phyloP scores from a whole-genome alignment of 73 alveolate species.

The Tetrahymena borealis region DNA sequence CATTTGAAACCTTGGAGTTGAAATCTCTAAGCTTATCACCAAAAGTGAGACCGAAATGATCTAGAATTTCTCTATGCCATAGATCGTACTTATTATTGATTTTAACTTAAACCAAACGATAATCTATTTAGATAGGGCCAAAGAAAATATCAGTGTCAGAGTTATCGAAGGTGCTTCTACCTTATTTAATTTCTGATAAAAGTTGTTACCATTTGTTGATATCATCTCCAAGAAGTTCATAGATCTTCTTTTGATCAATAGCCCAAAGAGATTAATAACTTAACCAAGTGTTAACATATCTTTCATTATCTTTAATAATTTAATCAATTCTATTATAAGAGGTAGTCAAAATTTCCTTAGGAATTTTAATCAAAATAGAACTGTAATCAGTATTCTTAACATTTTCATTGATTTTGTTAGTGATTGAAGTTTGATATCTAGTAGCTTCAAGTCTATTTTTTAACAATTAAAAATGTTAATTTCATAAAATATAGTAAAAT shows the following conservation, averaged over 20 bases:
- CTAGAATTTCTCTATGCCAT: conserved; percentile 94
- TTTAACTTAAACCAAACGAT: conserved; percentile 83
- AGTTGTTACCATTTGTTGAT: conserved; percentile 90
- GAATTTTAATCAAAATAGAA: conserved; percentile 46
- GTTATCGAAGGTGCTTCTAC: conserved; percentile 86
- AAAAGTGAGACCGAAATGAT: conserved; percentile 82
- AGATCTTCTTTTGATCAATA: conserved; percentile 82
- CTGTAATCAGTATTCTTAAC: conserved; percentile 38
- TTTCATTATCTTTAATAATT: conserved; percentile 71
- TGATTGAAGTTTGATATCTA: neutral
- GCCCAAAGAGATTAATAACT: conserved; percentile 99
- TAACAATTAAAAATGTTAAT: neutral
- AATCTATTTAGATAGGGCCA: conserved; percentile 96
- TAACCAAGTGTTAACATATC: conserved; percentile 93
- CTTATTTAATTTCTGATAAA: conserved; percentile 83
- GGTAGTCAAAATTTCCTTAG: conserved; percentile 47
- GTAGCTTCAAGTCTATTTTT: conserved; percentile 17
- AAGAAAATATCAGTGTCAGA: conserved; percentile 83
- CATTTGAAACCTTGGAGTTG: conserved; percentile 59
- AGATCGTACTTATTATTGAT: conserved; percentile 95
- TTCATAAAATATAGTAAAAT: neutral
- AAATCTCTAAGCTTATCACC: conserved; percentile 78
- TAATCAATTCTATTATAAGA: conserved; percentile 74
- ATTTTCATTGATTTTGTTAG: conserved; percentile 14
- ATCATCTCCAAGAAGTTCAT: conserved; percentile 82